Conservation (phyloP, 768 basidiomycete genomes). For the Lactarius psammicola region DNA sequence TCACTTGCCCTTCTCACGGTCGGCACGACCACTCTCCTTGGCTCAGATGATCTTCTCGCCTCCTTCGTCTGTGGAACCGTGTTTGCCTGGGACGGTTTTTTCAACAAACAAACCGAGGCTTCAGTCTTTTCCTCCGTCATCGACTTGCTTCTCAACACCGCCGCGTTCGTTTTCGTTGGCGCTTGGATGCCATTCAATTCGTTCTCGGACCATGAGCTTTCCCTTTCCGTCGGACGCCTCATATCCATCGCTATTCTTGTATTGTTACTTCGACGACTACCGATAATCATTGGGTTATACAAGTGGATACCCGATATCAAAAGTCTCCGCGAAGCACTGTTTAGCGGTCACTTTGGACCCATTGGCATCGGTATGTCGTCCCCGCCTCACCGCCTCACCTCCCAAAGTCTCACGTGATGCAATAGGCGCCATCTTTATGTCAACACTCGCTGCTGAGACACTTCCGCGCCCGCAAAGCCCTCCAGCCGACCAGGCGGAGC, state of each 20-base stretch:
- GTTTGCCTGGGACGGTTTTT: constrained; percentile 96
- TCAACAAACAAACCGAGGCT: constrained; percentile 92
- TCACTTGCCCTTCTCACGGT: constrained; percentile 81
- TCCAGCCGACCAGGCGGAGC: constrained; percentile 56
- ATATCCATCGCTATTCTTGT: constrained; percentile 79
- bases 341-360: constrained; percentile 94
- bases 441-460: constrained; percentile 68
- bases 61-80: constrained; percentile 94
- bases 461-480: constrained; percentile 49
- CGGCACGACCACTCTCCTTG: constrained; percentile 80
- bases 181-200: constrained; percentile 94
- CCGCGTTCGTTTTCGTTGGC: constrained; percentile 93
- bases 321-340: constrained; percentile 89
- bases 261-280: constrained; percentile 80
- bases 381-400: not conserved
- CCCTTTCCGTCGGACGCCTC: constrained; percentile 80
- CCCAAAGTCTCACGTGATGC: constrained; percentile 17
- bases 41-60: constrained; percentile 91
- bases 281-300: constrained; percentile 80
- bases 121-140: constrained; percentile 95
- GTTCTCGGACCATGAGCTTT: constrained; percentile 64
- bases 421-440: constrained; percentile 88
- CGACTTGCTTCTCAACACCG: constrained; percentile 92
- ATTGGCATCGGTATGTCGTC: constrained; percentile 63
- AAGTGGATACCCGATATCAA: constrained; percentile 96